These are phyloP conservation scores for Tulasnella sp. DNA, from an alignment of 768 basidiomycete species.

Conservation along the genomic window DNA sequence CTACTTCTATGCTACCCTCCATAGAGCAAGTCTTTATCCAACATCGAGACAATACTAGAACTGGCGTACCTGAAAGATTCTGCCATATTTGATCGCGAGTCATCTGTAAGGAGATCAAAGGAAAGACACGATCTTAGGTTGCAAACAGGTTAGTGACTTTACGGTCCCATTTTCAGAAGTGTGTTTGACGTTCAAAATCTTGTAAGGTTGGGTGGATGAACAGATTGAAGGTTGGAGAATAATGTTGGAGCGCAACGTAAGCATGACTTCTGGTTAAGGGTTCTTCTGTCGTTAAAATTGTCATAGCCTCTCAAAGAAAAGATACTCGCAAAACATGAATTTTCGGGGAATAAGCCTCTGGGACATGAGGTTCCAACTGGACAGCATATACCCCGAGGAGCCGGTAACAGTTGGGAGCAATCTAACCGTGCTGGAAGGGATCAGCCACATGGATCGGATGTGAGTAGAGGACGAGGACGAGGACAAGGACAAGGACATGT, in stretches of 20 bases:
- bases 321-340: slow-evolving; percentile 63
- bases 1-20: too few species aligned
- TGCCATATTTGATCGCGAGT: slow-evolving; percentile 64
- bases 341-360: too few species aligned
- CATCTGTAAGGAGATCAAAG: slow-evolving; percentile 55
- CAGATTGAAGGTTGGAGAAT: slow-evolving; percentile 89
- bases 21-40: too few species aligned
- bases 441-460: too few species aligned
- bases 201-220: slow-evolving; percentile 57
- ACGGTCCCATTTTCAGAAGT: background rate
- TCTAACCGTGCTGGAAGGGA: too few species aligned
- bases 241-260: slow-evolving; percentile 79
- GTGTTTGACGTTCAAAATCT: background rate
- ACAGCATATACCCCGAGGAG: too few species aligned
- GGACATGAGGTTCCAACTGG: too few species aligned
- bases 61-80: slow-evolving; percentile 63
- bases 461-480: too few species aligned
- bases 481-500: too few species aligned
- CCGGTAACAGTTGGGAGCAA: too few species aligned
- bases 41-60: slow-evolving; percentile 52
- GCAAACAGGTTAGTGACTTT: slow-evolving; percentile 42
- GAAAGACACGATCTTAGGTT: slow-evolving; percentile 50
- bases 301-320: slow-evolving; percentile 58
- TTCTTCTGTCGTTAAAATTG: slow-evolving; percentile 1
- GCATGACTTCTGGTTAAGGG: slow-evolving; percentile 23